Conservation (phyloP, 805 yeast species). For the Zygotorulaspora sp. region DNA sequence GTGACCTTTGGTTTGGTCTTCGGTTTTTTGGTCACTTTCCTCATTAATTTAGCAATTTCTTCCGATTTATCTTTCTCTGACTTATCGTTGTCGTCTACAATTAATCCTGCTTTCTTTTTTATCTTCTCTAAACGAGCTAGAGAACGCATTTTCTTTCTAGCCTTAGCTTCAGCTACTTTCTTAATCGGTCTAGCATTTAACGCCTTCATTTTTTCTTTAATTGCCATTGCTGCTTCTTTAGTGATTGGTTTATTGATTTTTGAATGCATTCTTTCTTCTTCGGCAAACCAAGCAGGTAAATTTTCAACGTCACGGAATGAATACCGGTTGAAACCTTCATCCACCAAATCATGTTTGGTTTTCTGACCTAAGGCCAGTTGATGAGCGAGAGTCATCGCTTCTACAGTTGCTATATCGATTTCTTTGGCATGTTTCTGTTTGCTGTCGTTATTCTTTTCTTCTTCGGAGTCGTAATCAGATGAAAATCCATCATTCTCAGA, state of each 20-base stretch:
- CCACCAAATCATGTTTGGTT: slow-evolving; percentile 77
- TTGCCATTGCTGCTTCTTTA: slow-evolving; percentile 81
- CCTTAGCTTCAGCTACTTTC: slow-evolving; percentile 97
- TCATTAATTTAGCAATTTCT: slow-evolving; percentile 83
- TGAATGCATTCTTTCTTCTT: slow-evolving; percentile 84
- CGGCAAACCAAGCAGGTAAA: slow-evolving; percentile 94
- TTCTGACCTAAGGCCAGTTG: slow-evolving; percentile 87
- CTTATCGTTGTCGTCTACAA: slow-evolving; percentile 81
- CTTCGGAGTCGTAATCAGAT: slow-evolving; percentile 50
- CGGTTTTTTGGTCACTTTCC: slow-evolving; percentile 68
- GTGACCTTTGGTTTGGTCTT: slow-evolving; percentile 75
- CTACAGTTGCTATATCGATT: slow-evolving; percentile 83
- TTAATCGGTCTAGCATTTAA: slow-evolving; percentile 96
- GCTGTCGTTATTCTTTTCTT: slow-evolving; percentile 43
- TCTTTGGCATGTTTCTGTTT: slow-evolving; percentile 51
- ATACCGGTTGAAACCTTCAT: slow-evolving; percentile 88
- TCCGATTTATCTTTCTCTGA: slow-evolving; percentile 93
- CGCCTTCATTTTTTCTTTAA: slow-evolving; percentile 69
- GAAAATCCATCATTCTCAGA: slow-evolving; percentile 38
- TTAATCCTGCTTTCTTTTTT: slow-evolving; percentile 87
- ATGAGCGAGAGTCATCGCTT: slow-evolving; percentile 97
- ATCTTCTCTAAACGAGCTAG: slow-evolving; percentile 78
- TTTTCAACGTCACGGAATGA: slow-evolving; percentile 89
- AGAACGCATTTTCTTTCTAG: slow-evolving; percentile 93
- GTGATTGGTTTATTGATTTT: slow-evolving; percentile 88